phyloP scores from a whole-genome alignment of 129 eudicot genomes.

The Cynara cardunculus region DNA sequence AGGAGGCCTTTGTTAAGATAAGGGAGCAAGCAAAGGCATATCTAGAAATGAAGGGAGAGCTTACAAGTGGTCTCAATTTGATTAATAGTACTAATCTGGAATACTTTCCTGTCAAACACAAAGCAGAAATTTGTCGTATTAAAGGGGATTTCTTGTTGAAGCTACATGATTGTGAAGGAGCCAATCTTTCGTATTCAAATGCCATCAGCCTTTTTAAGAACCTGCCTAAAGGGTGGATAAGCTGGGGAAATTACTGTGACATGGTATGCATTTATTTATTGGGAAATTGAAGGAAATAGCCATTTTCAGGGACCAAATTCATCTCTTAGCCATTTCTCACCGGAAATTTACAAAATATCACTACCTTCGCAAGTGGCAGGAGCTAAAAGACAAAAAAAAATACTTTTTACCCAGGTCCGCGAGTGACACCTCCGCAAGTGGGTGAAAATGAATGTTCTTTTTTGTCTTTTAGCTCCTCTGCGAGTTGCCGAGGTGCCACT shows the following conservation, averaged over 20 bases:
- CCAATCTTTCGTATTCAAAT: constrained; percentile 87
- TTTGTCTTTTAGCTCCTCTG: too few relatives aligned
- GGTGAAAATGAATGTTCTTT: too few relatives aligned
- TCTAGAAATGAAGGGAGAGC: constrained; percentile 98
- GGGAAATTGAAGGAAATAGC: too few relatives aligned
- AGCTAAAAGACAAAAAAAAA: too few relatives aligned
- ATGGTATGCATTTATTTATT: constrained; percentile 53
- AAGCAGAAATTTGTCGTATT: constrained; percentile 90
- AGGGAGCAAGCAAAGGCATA: constrained; percentile 98
- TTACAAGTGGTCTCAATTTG: constrained; percentile 84
- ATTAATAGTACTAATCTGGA: constrained; percentile 95
- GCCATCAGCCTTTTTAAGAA: constrained; percentile 82
- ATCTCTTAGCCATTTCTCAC: too few relatives aligned
- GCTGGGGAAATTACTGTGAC: constrained; percentile 99
- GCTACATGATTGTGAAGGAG: constrained; percentile 93
- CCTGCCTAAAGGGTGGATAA: constrained; percentile 97
- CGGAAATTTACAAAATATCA: too few relatives aligned
- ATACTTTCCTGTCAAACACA: constrained; percentile 88
- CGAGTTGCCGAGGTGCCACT: too few relatives aligned
- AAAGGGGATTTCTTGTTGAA: constrained; percentile 94
- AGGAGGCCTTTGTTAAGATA: constrained; percentile 97
- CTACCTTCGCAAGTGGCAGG: too few relatives aligned
- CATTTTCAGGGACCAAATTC: too few relatives aligned
- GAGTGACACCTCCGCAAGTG: too few relatives aligned
- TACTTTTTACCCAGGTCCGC: too few relatives aligned